Evolutionary conservation across 140 eudicot species (phyloP), one percentile per base, ranked within the genome.

Genomic region (Erigeron philadelphicus): DNA sequence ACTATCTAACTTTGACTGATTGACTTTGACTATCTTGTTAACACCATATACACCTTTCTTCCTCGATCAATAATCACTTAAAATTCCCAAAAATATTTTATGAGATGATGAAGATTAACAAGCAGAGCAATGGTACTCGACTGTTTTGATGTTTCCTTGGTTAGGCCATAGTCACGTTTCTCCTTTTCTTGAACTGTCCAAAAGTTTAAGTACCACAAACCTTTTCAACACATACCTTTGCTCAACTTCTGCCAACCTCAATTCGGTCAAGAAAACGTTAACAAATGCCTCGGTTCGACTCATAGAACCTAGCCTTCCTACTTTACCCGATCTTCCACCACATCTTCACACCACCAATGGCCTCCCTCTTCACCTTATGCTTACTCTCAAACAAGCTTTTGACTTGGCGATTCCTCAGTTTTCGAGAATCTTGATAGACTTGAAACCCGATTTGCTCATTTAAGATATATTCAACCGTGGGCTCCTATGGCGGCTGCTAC

Each of bases 101-200:
- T 66, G 5, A 55, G 12, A 70, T 54, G 53, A 56, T 43, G 54
- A 50, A 17, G 77, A 19, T 15, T 8, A 45, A 45, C 11, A 71
- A 58, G 25, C 25, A 21, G 57, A 52, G 2, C 45, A 13, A 48
- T 16, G 61, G 41, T 12, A n/a, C 23, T 49, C 65, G 63, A 67
- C 41, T 15, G 70, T 82, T 60, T 53, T 82, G n/a, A 79, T 82
- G 87, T 63, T 82, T 9, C 87, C 87, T 71, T 82, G 87, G 87
- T 61, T 82, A 62, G 87, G 67, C 58, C 79, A 79, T 63, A 84
- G 87, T 23, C 87, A 79, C 45, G 67, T 82, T 1, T 61, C 76
- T 0, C 87, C 87, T 3, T 71, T 74, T 49, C 44, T 82, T 15
- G 87, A 82, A 65, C 74, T 82, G 35, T 78, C 84, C 68, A 82